Conservation (phyloP, 495 filamentous ascomycete species). For the Aspergillus bridgeri region DNA sequence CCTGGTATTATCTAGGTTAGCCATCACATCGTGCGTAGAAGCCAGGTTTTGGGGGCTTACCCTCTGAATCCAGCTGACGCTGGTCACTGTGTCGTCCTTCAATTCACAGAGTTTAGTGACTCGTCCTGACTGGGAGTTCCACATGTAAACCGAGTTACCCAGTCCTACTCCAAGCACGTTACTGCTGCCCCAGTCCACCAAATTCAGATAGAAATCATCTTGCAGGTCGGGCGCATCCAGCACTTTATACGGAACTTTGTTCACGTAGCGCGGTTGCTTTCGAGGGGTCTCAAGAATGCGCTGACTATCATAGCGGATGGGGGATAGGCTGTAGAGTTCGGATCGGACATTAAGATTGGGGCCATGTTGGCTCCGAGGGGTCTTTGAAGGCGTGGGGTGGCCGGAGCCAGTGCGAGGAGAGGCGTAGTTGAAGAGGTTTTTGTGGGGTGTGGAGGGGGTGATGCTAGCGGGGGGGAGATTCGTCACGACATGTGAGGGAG, state of each 20-base stretch:
- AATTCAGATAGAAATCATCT: conserved; percentile 95
- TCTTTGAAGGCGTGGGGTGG: conserved; percentile 82
- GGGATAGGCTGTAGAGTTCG: conserved; percentile 90
- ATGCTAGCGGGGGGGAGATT: conserved; percentile 63
- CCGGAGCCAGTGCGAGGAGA: conserved; percentile 70
- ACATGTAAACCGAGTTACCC: conserved; percentile 96
- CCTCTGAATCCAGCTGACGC: conserved; percentile 94
- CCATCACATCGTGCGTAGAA: background rate
- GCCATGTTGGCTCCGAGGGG: conserved; percentile 79
- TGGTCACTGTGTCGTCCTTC: conserved; percentile 89
- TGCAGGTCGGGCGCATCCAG: conserved; percentile 93
- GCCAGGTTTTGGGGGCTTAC: conserved; percentile 31
- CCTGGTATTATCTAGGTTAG: conserved; percentile 42
- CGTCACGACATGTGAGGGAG: conserved; percentile 62
- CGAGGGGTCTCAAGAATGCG: conserved; percentile 86
- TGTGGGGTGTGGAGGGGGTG: conserved; percentile 92
- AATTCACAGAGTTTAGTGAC: conserved; percentile 93
- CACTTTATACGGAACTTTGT: conserved; percentile 96
- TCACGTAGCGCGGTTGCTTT: conserved; percentile 82
- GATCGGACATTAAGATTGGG: conserved; percentile 82
- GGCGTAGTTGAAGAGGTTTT: conserved; percentile 93
- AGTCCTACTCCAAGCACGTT: conserved; percentile 91
- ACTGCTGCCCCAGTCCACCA: conserved; percentile 97
- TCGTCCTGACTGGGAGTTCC: conserved; percentile 81
- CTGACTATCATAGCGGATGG: conserved; percentile 84